These are phyloP conservation scores for Camelina laxa DNA, from an alignment of 345 rosid species.

Conservation along the genomic window DNA sequence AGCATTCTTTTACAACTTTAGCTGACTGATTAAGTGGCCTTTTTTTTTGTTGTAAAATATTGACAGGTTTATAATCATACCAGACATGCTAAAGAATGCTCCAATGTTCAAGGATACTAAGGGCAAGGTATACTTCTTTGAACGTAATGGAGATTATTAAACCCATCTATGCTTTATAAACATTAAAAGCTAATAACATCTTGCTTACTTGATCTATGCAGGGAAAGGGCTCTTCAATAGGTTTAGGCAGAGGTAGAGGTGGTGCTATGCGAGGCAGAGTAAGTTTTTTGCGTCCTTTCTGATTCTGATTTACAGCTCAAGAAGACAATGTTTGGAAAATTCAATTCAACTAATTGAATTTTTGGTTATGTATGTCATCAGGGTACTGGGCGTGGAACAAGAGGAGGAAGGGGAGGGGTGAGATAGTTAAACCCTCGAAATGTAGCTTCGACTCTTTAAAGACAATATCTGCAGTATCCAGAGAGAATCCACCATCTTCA, in stretches of 20 bases:
- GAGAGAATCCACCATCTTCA: constrained; percentile 1
- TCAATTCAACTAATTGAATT: background rate
- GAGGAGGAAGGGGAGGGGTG: constrained; percentile 76
- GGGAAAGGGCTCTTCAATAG: constrained; percentile 89
- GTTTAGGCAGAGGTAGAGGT: constrained; percentile 93
- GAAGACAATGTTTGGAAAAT: constrained; percentile 11
- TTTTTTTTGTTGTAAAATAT: background rate
- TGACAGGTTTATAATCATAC: constrained; percentile 89
- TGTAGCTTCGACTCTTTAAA: background rate
- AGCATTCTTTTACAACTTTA: background rate
- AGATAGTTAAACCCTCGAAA: constrained; percentile 44
- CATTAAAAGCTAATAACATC: constrained; percentile 8
- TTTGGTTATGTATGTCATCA: constrained; percentile 37
- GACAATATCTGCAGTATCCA: constrained; percentile 5
- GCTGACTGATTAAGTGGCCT: background rate
- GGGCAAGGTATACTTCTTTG: constrained; percentile 63
- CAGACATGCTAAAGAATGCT: constrained; percentile 92
- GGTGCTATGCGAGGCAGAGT: constrained; percentile 82
- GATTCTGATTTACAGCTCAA: background rate
- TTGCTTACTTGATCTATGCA: constrained; percentile 42
- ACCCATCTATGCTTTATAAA: background rate
- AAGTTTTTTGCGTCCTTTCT: constrained; percentile 42
- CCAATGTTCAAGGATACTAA: constrained; percentile 96
- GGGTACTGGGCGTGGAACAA: constrained; percentile 81
- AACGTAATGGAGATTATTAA: background rate